phyloP scores from a whole-genome alignment of 148 eudicot genomes.

The Dianthus caryophyllus region DNA sequence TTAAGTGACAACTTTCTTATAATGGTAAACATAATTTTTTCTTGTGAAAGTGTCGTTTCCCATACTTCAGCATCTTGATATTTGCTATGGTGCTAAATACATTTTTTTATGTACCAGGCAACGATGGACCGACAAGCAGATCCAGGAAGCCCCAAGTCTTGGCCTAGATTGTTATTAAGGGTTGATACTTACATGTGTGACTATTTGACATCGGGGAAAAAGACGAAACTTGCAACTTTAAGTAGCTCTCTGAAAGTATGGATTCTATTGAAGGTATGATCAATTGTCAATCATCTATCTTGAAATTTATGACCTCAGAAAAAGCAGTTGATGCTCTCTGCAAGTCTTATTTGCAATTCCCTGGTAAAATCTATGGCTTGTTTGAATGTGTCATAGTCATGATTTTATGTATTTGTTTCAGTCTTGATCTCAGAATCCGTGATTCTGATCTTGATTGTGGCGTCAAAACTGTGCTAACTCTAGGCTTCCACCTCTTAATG shows the following conservation, averaged over 20 bases:
- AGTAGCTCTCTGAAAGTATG: constrained; percentile 93
- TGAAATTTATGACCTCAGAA: background rate
- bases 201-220: constrained; percentile 75
- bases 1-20: background rate
- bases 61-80: background rate
- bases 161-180: constrained; percentile 73
- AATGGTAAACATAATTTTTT: background rate
- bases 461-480: too few species aligned
- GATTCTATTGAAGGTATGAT: constrained; percentile 77
- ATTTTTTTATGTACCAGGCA: constrained; percentile 42
- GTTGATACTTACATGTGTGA: constrained; percentile 78
- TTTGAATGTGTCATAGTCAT: too few species aligned
- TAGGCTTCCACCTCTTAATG: too few species aligned
- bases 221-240: constrained; percentile 67
- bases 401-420: too few species aligned
- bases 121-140: constrained; percentile 58
- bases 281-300: background rate
- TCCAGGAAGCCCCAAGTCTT: constrained; percentile 68
- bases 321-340: constrained; percentile 3
- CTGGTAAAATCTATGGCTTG: background rate
- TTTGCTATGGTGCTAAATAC: background rate
- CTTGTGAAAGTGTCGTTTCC: background rate
- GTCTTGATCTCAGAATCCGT: too few species aligned
- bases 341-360: background rate
- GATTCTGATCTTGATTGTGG: too few species aligned